Base-by-base conservation (phyloP, 1,284 basidiomycete genomes). In the Puccinia polysora region DNA sequence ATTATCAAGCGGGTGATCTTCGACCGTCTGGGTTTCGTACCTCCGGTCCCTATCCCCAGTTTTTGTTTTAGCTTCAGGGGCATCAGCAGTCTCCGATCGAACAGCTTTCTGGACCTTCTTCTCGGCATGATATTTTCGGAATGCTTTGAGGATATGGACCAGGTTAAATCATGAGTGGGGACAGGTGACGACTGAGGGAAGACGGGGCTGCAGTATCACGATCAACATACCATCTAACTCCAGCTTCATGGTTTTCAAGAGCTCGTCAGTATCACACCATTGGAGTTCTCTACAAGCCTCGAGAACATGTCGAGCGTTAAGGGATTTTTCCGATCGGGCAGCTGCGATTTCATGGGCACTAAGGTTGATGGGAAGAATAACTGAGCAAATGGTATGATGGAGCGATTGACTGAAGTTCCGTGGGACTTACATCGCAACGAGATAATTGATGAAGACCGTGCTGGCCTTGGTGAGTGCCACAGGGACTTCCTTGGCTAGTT, bases 391-490 rank as follows among this genome's bases (percentile, higher is more conserved):
- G 10, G 47, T 14, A 40, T 52, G n/a, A 34, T 36, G 49, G 40
- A 25, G n/a, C 30, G 62, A 18, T 34, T 59, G 34, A 28, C 20
- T 43, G 14, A 23, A 28, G 20, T 34, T 15, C 30, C 18, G 18
- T 49, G 45, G 8, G 2, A 62, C 25, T 62, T 36, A 70, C 67
- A 70, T 70, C 15, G 55, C 40, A 18, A 52, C 67, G 5, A 70
- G 32, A 52, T 70, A 70, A 50, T 50, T 60, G 1, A 70, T 70
- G 47, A 70, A 70, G 34, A 70, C 47, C 2, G 67, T 70, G 36
- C 56, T 62, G 20, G 67, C 43, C 38, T 62, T 70, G 0, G 67
- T 50, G 8, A 70, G 45, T 10, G 67, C 56, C 2, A 70, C 36
- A 2, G 67, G 58, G 1, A 70, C 55, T 62, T 70, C 56, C 38